Conservation (phyloP, 2,329 filamentous ascomycete species). For the Penicillium fuscoglaucum region DNA sequence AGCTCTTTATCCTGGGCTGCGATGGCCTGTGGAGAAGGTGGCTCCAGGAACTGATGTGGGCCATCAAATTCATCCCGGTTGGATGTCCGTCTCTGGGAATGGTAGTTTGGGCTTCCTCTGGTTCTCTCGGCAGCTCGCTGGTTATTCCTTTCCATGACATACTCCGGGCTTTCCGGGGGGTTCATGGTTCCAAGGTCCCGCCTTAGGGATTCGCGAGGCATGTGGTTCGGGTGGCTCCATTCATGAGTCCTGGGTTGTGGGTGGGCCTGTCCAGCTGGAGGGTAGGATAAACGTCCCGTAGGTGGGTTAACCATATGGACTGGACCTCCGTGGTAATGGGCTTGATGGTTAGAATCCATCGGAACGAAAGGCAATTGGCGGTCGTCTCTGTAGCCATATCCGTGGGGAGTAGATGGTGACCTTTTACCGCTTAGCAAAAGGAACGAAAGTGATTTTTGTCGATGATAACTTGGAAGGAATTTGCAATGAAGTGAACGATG, state of each 20-base stretch:
- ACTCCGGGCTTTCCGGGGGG: conserved; percentile 37
- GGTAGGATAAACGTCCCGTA: conserved; percentile 30
- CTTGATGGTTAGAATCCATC: conserved; percentile 35
- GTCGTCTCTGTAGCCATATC: conserved; percentile 32
- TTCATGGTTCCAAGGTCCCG: conserved; percentile 36
- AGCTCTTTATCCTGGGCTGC: conserved; percentile 77
- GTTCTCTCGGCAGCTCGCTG: conserved; percentile 35
- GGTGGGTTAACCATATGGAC: conserved; percentile 31
- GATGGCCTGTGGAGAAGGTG: conserved; percentile 68
- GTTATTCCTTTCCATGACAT: conserved; percentile 38
- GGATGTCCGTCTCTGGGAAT: conserved; percentile 66
- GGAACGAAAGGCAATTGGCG: conserved; percentile 28
- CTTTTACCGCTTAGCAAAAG: conserved; percentile 33
- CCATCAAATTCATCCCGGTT: conserved; percentile 90
- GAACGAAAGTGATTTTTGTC: conserved; percentile 15
- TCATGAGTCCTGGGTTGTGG: conserved; percentile 35
- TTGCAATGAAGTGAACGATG: conserved; percentile 13
- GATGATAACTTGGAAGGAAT: conserved; percentile 3
- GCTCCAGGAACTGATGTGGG: conserved; percentile 76
- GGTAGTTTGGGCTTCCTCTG: conserved; percentile 37
- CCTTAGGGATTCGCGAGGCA: conserved; percentile 34
- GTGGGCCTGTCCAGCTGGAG: conserved; percentile 33
- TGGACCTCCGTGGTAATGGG: conserved; percentile 32
- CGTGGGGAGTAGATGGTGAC: conserved; percentile 31
- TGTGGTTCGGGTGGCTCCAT: conserved; percentile 35